Percentiles rank a stretch among this genome's conserved stretches.
Evolutionary conservation across 192 early-diverging fungal species (phyloP).

Genomic region (Linderina pennispora): DNA sequence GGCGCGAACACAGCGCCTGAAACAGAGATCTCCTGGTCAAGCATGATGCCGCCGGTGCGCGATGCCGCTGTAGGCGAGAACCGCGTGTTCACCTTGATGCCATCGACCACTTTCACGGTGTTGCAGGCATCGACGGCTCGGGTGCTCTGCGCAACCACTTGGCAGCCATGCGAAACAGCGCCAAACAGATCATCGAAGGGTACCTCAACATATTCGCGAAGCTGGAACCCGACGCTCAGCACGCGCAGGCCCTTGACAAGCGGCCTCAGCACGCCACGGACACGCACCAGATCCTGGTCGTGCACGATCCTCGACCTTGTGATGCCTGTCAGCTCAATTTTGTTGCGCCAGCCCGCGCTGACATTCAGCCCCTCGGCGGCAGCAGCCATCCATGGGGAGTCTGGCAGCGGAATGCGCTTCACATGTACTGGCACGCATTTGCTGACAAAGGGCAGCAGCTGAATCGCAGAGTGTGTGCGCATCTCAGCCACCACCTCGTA

Average conservation of each 20-base stretch:
- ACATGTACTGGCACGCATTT: conserved; percentile 19
- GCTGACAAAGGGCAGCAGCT: conserved; percentile 18
- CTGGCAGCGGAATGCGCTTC: conserved; percentile 28
- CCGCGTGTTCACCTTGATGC: conserved; percentile 7
- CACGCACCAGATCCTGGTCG: conserved; percentile 13
- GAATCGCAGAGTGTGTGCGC: conserved; percentile 7
- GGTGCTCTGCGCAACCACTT: conserved; percentile 9
- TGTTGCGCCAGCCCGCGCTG: conserved; percentile 26
- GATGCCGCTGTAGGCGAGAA: conserved; percentile 8
- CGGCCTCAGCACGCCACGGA: conserved; percentile 28
- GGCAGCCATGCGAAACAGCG: conserved; percentile 1
- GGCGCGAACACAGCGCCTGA: conserved; percentile 18
- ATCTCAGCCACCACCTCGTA: conserved; percentile 39
- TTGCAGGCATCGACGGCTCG: conserved; percentile 8
- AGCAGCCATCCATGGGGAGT: conserved; percentile 24
- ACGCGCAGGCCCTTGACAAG: conserved; percentile 36
- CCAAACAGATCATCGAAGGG: conserved; percentile 11
- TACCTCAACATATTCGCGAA: conserved; percentile 27
- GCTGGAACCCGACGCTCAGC: conserved; percentile 33
- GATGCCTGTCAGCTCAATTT: conserved; percentile 30
- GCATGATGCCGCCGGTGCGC: conserved; percentile 14
- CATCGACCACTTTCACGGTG: background rate
- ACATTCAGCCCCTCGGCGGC: conserved; percentile 30
- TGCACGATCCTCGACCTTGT: conserved; percentile 24
- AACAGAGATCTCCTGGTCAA: conserved; percentile 40